A percentile compares a stretch with the other conserved stretches of the same genome.
These are phyloP conservation scores for Coemansia pectinata DNA, from an alignment of 192 early-diverging fungal species.

Conservation along the genomic window DNA sequence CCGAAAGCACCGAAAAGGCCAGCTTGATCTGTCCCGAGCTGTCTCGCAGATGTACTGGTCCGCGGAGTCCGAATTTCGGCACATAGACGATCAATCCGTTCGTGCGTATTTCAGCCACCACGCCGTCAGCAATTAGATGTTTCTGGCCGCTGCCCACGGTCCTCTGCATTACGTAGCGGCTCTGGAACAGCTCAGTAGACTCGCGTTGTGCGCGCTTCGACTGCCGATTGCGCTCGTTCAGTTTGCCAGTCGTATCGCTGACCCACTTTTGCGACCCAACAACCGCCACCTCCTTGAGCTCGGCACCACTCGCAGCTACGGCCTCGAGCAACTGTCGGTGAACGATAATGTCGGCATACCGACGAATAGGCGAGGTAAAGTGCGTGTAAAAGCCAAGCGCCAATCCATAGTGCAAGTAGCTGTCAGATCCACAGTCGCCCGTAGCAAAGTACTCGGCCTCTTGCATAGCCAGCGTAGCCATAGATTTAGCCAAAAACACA, in stretches of 20 bases:
- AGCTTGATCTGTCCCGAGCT: conserved; percentile 57
- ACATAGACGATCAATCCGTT: conserved; percentile 61
- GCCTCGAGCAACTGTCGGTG: conserved; percentile 68
- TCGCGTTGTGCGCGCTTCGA: conserved; percentile 79
- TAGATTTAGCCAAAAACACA: conserved; percentile 64
- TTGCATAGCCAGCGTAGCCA: conserved; percentile 77
- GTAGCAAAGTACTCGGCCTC: conserved; percentile 74
- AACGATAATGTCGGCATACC: conserved; percentile 80
- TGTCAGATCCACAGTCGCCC: conserved; percentile 40
- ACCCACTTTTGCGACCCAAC: conserved; percentile 28
- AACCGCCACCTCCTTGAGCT: not conserved
- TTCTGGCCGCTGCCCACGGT: conserved; percentile 20
- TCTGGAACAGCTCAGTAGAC: conserved; percentile 80
- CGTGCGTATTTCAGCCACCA: conserved; percentile 71
- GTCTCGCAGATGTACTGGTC: conserved; percentile 69
- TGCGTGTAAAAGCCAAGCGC: conserved; percentile 79
- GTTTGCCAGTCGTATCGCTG: conserved; percentile 44
- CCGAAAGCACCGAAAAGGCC: conserved; percentile 63
- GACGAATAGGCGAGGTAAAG: conserved; percentile 79
- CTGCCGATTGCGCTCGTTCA: conserved; percentile 72
- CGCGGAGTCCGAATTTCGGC: conserved; percentile 65
- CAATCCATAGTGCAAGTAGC: conserved; percentile 72
- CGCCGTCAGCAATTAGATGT: conserved; percentile 61
- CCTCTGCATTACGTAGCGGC: conserved; percentile 63
- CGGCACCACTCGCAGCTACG: conserved; percentile 13